Evolutionary conservation across 208 protist species (phyloP), one percentile per base, ranked within the genome.

Genomic region (Leishmania martiniquensis): DNA sequence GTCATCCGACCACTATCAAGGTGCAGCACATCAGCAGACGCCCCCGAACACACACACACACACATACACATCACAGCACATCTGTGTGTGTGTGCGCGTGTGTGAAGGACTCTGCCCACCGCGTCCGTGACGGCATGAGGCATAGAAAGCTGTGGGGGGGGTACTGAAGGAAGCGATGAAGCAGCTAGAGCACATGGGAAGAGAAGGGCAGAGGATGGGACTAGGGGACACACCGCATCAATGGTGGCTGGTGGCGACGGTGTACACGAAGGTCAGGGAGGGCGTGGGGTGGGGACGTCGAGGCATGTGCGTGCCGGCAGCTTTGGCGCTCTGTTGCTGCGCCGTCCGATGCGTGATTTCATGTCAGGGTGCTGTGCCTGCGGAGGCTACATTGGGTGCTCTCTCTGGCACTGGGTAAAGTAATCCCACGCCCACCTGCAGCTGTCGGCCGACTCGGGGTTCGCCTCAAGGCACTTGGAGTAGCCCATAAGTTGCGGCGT

Each of bases 391-490:
- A 52, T 63, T 15, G 83, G 74, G 52, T 89, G 81, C 59, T 87
- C 76, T 2, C 73, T 47, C 75, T 93, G 90, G 84, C 93, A 97
- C 83, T 97, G 90, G 69, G 85, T 75, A 78, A 97, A 97, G 85
- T 92, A 90, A 52, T 97, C 93, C 93, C 93, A 97, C 54, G 90
- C 93, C 93, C 93, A 97, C 83, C 89, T 93, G 85, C 93, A 97
- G 69, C 85, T 85, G 65, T 95, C 89, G 39, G 89, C 65, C 4
- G 81, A 79, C 32, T 86, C 84, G 42, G 77, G 62, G 75, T 95
- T 95, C 59, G 85, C 86, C 84, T 97, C 93, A 10, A 97, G 74
- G 76, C 93, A 96, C 86, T 95, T 94, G 73, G 91, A 79, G 88
- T 96, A 97, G 51, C 89, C 85, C 32, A 84, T 74, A 44, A 97